Percentiles rank a stretch among this genome's conserved stretches.
Conservation (phyloP, 164 flowering plant species). For the Brasenia schreberi region DNA sequence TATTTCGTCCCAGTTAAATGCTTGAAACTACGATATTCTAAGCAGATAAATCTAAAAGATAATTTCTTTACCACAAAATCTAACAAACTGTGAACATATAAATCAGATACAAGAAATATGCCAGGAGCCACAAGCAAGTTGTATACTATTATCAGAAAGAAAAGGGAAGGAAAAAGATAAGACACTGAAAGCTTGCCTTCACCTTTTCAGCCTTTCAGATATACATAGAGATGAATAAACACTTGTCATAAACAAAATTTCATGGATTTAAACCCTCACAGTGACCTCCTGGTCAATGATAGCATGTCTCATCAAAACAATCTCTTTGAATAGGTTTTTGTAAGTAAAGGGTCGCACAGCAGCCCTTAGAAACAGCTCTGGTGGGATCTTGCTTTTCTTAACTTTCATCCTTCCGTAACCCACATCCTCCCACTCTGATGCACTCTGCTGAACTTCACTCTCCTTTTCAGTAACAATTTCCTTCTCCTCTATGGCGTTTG, state of each 20-base stretch:
- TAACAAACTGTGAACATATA: too few species aligned
- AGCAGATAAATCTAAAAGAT: too few species aligned
- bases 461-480: slow-evolving; percentile 9
- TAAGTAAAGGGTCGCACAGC: slow-evolving; percentile 89
- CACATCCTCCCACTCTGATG: slow-evolving; percentile 45
- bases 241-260: background rate
- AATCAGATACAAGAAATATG: background rate
- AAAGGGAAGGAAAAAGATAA: background rate
- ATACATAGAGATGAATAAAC: too few species aligned
- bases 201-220: background rate
- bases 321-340: slow-evolving; percentile 85
- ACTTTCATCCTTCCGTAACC: slow-evolving; percentile 55
- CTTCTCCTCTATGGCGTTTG: slow-evolving; percentile 12
- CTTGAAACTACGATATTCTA: too few species aligned
- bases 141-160: background rate
- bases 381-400: slow-evolving; percentile 70
- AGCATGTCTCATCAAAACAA: slow-evolving; percentile 81
- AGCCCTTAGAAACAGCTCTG: slow-evolving; percentile 58
- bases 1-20: too few species aligned
- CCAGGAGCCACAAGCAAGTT: too few species aligned
- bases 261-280: background rate
- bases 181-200: background rate
- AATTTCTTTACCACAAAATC: too few species aligned
- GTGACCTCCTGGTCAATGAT: slow-evolving; percentile 47
- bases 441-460: slow-evolving; percentile 22